Percentiles rank a stretch among this genome's conserved stretches.
These are phyloP conservation scores for Candida vaughaniae DNA, from an alignment of 805 yeast species.

Conservation along the genomic window DNA sequence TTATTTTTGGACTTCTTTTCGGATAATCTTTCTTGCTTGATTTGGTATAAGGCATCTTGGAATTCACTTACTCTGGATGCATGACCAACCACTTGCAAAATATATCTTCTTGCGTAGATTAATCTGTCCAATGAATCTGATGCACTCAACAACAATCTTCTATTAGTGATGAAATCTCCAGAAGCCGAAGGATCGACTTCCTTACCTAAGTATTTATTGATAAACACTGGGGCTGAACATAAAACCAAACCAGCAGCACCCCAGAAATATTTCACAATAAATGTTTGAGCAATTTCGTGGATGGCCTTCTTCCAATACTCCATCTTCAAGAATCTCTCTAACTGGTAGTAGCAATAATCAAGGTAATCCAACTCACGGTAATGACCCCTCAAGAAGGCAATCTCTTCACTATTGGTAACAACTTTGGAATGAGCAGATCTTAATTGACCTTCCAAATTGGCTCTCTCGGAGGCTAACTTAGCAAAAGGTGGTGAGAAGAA, in stretches of 20 bases:
- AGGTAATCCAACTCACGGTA: slow-evolving; percentile 71
- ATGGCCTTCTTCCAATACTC: slow-evolving; percentile 74
- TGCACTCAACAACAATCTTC: slow-evolving; percentile 78
- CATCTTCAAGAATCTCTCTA: slow-evolving; percentile 73
- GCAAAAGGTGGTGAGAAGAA: slow-evolving; percentile 90
- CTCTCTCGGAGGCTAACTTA: slow-evolving; percentile 68
- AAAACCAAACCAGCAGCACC: slow-evolving; percentile 91
- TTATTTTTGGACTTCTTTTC: not conserved
- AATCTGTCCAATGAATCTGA: slow-evolving; percentile 86
- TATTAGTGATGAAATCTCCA: slow-evolving; percentile 85
- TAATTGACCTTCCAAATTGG: slow-evolving; percentile 80
- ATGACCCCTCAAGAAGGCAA: slow-evolving; percentile 83
- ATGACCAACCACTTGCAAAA: slow-evolving; percentile 82
- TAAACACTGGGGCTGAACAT: slow-evolving; percentile 87
- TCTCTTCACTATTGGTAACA: slow-evolving; percentile 78
- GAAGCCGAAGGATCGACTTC: slow-evolving; percentile 50
- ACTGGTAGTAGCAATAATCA: slow-evolving; percentile 77
- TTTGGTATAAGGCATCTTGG: slow-evolving; percentile 57
- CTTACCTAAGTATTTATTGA: slow-evolving; percentile 51
- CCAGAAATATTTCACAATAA: slow-evolving; percentile 88
- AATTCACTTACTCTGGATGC: slow-evolving; percentile 72
- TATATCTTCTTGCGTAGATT: slow-evolving; percentile 78
- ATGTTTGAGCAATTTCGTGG: slow-evolving; percentile 83
- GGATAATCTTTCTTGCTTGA: slow-evolving; percentile 24
- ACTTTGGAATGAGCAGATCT: slow-evolving; percentile 80